Conservation (phyloP, 768 basidiomycete species). For the Russula olivacea region DNA sequence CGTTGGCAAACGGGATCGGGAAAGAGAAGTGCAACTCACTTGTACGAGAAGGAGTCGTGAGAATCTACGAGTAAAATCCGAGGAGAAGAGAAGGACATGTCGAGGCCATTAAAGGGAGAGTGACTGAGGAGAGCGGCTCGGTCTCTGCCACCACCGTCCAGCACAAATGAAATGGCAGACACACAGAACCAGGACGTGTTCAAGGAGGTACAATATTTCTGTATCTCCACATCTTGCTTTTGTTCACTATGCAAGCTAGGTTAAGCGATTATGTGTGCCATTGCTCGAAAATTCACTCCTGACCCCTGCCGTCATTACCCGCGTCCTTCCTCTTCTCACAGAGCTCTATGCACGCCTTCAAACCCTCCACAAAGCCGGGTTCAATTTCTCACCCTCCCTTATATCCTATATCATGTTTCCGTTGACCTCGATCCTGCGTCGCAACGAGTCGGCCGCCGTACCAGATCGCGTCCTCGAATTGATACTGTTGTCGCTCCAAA, state of each 20-base stretch:
- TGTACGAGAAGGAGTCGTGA: conserved; percentile 86
- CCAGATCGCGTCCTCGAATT: conserved; percentile 78
- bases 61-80: conserved; percentile 72
- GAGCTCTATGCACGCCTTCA: conserved; percentile 46
- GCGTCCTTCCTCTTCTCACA: conserved; percentile 47
- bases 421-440: conserved; percentile 74
- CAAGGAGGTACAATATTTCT: conserved; percentile 15
- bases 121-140: background rate
- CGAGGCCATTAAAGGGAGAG: conserved; percentile 4
- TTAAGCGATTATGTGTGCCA: conserved; percentile 77
- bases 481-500: conserved; percentile 50
- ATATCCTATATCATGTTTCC: conserved; percentile 87
- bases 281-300: conserved; percentile 67
- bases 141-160: background rate
- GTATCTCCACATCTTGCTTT: background rate
- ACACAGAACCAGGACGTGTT: conserved; percentile 9
- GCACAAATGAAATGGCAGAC: conserved; percentile 11
- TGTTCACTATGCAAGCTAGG: conserved; percentile 25
- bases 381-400: conserved; percentile 48
- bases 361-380: conserved; percentile 36
- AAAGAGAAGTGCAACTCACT: conserved; percentile 46
- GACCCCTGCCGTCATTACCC: conserved; percentile 46
- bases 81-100: conserved; percentile 34
- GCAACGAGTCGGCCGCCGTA: conserved; percentile 61
- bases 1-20: background rate